phyloP scores from a whole-genome alignment of 2,329 filamentous ascomycete species.

The Penicillium sp. region DNA sequence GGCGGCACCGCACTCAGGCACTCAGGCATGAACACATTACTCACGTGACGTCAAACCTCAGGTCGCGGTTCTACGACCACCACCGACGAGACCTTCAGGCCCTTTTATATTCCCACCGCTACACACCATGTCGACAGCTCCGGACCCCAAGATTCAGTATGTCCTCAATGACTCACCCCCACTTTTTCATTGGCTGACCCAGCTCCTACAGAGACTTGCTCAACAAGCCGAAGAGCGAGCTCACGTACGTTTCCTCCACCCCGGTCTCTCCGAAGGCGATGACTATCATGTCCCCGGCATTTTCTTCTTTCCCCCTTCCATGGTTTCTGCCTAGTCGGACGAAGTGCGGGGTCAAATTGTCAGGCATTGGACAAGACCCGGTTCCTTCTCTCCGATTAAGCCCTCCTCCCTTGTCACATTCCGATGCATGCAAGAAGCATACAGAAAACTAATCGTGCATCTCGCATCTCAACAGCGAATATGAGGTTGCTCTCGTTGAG shows the following conservation, averaged over 20 bases:
- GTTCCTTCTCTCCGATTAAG: constrained; percentile 9
- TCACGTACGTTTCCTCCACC: constrained; percentile 69
- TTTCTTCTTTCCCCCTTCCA: not conserved
- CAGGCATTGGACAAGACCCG: not conserved
- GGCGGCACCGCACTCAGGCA: not conserved
- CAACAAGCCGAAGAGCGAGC: constrained; percentile 83
- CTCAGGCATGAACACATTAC: not conserved
- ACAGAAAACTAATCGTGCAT: constrained; percentile 29
- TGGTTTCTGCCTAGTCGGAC: constrained; percentile 11
- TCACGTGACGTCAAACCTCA: constrained; percentile 24
- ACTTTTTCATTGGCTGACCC: constrained; percentile 24
- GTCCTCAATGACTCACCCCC: constrained; percentile 35
- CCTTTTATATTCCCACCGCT: constrained; percentile 31
- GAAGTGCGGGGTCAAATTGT: constrained; percentile 12
- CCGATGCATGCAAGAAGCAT: constrained; percentile 20
- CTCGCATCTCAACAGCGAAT: constrained; percentile 65
- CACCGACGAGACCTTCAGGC: constrained; percentile 14
- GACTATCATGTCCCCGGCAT: not conserved
- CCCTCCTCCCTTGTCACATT: constrained; percentile 19
- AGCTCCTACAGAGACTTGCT: constrained; percentile 72
- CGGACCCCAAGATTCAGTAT: constrained; percentile 73
- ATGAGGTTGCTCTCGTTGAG: constrained; percentile 82
- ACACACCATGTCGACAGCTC: constrained; percentile 57
- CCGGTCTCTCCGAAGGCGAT: not conserved
- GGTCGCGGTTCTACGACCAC: constrained; percentile 15